phyloP scores from a whole-genome alignment of 2,329 filamentous ascomycete genomes.

The Teratosphaeria zuluensis region DNA sequence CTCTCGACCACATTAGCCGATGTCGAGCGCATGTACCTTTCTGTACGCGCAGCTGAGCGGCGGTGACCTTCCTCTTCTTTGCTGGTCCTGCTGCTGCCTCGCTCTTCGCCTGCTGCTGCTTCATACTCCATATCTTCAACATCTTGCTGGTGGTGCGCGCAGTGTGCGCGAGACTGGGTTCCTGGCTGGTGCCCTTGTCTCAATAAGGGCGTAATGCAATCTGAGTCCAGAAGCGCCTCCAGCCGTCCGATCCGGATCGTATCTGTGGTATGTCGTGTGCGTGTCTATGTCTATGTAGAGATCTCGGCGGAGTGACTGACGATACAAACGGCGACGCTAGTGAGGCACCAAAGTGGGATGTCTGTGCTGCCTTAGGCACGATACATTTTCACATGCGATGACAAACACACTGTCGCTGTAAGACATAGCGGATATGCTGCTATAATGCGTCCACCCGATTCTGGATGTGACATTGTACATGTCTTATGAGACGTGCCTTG shows the following conservation, averaged over 20 bases:
- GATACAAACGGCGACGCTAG: background rate
- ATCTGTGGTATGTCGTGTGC: background rate
- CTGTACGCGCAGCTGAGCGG: constrained; percentile 88
- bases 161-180: background rate
- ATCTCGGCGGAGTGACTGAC: background rate
- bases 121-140: constrained; percentile 99
- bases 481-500: no score
- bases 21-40: constrained; percentile 54
- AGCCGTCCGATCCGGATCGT: background rate
- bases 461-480: no score
- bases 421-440: no score
- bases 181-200: background rate
- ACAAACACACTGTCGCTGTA: background rate
- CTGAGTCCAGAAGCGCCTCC: background rate
- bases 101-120: constrained; percentile 89
- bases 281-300: background rate
- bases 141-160: constrained; percentile 46
- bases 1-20: background rate
- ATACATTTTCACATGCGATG: background rate
- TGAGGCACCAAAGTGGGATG: background rate
- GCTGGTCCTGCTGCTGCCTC: constrained; percentile 64
- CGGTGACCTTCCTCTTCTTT: constrained; percentile 98
- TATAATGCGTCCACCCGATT: no score
- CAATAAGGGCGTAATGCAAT: background rate
- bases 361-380: background rate